Evolutionary conservation across 139 green algal species (phyloP).

Genomic region (Nannochloris sp.): DNA sequence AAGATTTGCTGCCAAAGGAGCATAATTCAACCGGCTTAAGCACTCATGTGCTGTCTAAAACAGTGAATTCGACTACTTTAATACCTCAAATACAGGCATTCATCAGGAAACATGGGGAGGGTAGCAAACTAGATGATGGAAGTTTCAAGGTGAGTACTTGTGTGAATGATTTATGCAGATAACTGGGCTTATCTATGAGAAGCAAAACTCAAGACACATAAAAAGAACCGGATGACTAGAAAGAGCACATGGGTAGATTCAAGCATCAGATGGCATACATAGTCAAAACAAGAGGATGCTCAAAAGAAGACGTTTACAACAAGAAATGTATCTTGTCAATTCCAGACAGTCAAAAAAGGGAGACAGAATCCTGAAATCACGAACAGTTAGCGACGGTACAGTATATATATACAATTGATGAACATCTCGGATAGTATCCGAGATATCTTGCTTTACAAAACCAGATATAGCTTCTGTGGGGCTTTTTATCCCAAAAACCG

Average conservation of each 20-base stretch:
- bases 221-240: not conserved
- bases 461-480: too few relatives aligned
- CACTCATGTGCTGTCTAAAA: not conserved
- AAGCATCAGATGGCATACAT: not conserved
- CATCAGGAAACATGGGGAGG: not conserved
- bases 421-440: too few relatives aligned
- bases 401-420: too few relatives aligned
- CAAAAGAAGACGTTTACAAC: constrained; percentile 1
- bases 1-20: too few relatives aligned
- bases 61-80: not conserved
- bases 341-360: not conserved
- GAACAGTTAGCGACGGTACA: too few relatives aligned
- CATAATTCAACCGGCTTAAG: too few relatives aligned
- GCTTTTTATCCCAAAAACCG: too few relatives aligned
- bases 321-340: not conserved
- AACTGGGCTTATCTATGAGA: not conserved
- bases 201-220: not conserved
- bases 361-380: too few relatives aligned
- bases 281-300: not conserved
- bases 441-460: too few relatives aligned
- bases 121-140: not conserved
- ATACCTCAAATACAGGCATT: not conserved
- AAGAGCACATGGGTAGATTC: not conserved
- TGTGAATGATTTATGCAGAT: not conserved
- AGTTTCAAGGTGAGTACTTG: constrained; percentile 1